phyloP scores from a whole-genome alignment of 2,329 filamentous ascomycete species.

The Intubia oerlemansii region DNA sequence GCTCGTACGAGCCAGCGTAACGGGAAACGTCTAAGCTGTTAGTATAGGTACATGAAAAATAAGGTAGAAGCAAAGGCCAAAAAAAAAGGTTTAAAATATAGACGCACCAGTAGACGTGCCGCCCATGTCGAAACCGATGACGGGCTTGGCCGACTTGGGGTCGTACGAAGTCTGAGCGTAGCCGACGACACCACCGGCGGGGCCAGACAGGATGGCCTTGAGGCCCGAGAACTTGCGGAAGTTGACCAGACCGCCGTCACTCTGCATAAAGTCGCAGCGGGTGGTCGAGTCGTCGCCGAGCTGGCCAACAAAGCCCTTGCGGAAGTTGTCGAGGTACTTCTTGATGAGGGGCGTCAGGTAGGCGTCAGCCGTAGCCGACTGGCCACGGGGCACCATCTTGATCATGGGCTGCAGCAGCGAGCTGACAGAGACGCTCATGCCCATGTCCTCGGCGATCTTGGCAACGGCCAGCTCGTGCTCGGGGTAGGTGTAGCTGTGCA shows the following conservation, averaged over 20 bases:
- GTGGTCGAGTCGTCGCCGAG: constrained; percentile 14
- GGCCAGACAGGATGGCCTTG: constrained; percentile 45
- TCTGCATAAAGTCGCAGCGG: constrained; percentile 54
- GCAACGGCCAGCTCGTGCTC: constrained; percentile 7
- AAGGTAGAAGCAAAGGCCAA: too few relatives aligned
- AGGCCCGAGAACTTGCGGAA: constrained; percentile 8
- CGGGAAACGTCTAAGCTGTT: constrained; percentile 4
- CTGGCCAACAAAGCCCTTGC: constrained; percentile 30
- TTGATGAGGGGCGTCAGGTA: constrained; percentile 52
- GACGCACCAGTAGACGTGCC: constrained; percentile 1
- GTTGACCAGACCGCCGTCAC: constrained; percentile 23
- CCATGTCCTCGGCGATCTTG: constrained; percentile 5
- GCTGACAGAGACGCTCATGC: constrained; percentile 3
- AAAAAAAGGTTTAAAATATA: too few relatives aligned
- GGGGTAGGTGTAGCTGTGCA: constrained; percentile 7
- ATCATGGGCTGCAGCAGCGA: constrained; percentile 21
- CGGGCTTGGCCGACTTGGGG: constrained; percentile 38
- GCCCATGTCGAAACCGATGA: constrained; percentile 44
- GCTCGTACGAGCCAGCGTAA: constrained; percentile 34
- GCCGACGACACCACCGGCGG: constrained; percentile 50
- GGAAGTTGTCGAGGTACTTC: constrained; percentile 47
- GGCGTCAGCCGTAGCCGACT: constrained; percentile 52
- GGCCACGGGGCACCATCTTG: constrained; percentile 47
- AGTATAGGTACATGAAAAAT: too few relatives aligned
- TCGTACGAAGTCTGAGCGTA: constrained; percentile 57